phyloP scores from a whole-genome alignment of 2,329 filamentous ascomycete genomes.

The Cadophora luteo-olivacea region DNA sequence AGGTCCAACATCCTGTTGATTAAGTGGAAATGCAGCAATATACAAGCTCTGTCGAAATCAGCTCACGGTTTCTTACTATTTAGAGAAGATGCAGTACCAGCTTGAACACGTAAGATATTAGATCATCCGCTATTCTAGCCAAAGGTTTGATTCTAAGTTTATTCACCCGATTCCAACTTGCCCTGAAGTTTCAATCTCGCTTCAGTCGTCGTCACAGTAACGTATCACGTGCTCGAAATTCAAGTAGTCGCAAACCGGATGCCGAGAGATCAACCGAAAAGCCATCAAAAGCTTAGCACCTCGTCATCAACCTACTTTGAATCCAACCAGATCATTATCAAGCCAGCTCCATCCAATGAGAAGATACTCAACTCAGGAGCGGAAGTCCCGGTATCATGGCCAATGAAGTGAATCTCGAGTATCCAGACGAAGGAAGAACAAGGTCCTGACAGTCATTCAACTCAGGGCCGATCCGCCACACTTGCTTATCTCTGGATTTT shows the following conservation, averaged over 20 bases:
- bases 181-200: not conserved
- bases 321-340: not conserved
- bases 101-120: too few relatives aligned
- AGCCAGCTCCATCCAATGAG: not conserved
- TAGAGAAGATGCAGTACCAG: too few relatives aligned
- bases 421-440: not conserved
- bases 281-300: conserved; percentile 7
- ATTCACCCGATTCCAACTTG: too few relatives aligned
- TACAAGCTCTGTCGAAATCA: too few relatives aligned
- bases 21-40: too few relatives aligned
- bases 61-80: too few relatives aligned
- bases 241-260: not conserved
- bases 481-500: conserved; percentile 24
- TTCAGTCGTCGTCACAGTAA: conserved; percentile 3
- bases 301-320: not conserved
- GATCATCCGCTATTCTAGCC: too few relatives aligned
- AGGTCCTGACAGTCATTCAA: not conserved
- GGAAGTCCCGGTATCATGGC: not conserved
- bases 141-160: too few relatives aligned
- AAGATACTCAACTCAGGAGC: not conserved
- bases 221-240: not conserved
- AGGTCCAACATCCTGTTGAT: too few relatives aligned
- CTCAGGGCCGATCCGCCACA: not conserved
- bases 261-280: not conserved
- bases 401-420: not conserved